Percentiles rank a stretch among this genome's conserved stretches.
These are phyloP conservation scores for Pichia sp. DNA, from an alignment of 1,139 yeast species.

Conservation along the genomic window DNA sequence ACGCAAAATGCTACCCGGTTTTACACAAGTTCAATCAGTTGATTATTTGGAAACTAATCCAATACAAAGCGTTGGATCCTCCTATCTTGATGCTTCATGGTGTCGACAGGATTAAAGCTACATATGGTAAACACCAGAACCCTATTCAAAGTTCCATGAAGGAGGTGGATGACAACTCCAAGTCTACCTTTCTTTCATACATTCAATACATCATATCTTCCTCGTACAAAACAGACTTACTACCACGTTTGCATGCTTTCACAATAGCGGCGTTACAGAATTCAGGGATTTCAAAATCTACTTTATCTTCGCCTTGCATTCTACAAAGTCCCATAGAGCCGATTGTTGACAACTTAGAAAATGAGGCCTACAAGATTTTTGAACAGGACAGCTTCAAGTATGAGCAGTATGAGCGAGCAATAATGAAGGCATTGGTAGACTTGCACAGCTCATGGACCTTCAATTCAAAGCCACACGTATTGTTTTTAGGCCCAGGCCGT, in stretches of 20 bases:
- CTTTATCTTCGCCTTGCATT: slow-evolving; percentile 11
- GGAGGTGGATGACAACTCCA: slow-evolving; percentile 13
- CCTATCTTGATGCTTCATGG: slow-evolving; percentile 42
- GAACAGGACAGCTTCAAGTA: slow-evolving; percentile 70
- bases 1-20: slow-evolving; percentile 59
- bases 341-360: slow-evolving; percentile 49
- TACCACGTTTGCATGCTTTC: slow-evolving; percentile 27
- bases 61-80: slow-evolving; percentile 27
- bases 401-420: slow-evolving; percentile 61
- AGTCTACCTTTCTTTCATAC: slow-evolving; percentile 48
- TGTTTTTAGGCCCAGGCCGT: slow-evolving; percentile 82
- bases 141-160: slow-evolving; percentile 10
- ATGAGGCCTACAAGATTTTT: slow-evolving; percentile 60
- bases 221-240: slow-evolving; percentile 22
- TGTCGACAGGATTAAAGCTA: slow-evolving; percentile 34
- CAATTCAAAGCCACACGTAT: slow-evolving; percentile 34
- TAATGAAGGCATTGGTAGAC: slow-evolving; percentile 52
- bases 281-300: slow-evolving; percentile 13
- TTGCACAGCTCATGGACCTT: slow-evolving; percentile 16
- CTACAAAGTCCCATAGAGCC: slow-evolving; percentile 66
- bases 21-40: slow-evolving; percentile 51
- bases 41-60: slow-evolving; percentile 37
- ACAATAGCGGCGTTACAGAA: slow-evolving; percentile 20
- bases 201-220: slow-evolving; percentile 22
- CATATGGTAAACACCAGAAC: slow-evolving; percentile 12